Evolutionary conservation across 352 stramenopile genomes (phyloP).

Genomic region (Pythium rhizo-oryzae): DNA sequence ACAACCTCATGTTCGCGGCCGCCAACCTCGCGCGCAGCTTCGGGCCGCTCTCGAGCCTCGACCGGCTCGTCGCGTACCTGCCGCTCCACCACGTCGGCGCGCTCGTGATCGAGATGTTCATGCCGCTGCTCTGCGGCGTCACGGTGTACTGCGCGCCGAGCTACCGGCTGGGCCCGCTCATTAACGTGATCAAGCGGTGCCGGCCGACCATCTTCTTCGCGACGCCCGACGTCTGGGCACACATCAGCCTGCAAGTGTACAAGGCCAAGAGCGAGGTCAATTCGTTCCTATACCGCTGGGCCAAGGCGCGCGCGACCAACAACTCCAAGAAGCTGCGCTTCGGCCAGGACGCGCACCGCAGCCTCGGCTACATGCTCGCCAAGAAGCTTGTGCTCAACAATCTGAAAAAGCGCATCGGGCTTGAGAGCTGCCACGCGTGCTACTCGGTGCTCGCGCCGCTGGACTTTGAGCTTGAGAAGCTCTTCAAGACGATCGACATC

Average conservation of each 20-base stretch:
- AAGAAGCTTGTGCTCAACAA: slow-evolving; percentile 79
- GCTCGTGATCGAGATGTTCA: slow-evolving; percentile 76
- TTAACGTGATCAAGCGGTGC: slow-evolving; percentile 55
- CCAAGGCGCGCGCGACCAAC: slow-evolving; percentile 74
- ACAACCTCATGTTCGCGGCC: slow-evolving; percentile 85
- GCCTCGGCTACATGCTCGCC: slow-evolving; percentile 77
- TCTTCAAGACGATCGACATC: slow-evolving; percentile 85
- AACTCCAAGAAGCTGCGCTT: slow-evolving; percentile 83
- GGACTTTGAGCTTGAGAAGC: slow-evolving; percentile 77
- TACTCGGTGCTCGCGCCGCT: slow-evolving; percentile 78
- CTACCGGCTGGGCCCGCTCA: slow-evolving; percentile 39
- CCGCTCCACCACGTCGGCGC: slow-evolving; percentile 66
- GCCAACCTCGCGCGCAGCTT: slow-evolving; percentile 61
- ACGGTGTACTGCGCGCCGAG: slow-evolving; percentile 64
- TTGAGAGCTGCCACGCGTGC: slow-evolving; percentile 74
- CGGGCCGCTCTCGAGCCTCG: slow-evolving; percentile 44
- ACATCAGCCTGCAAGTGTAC: slow-evolving; percentile 73
- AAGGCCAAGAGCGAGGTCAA: slow-evolving; percentile 76
- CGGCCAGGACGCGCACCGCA: slow-evolving; percentile 47
- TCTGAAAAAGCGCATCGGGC: slow-evolving; percentile 79
- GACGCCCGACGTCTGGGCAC: slow-evolving; percentile 67
- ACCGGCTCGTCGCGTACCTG: slow-evolving; percentile 72
- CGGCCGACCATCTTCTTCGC: slow-evolving; percentile 83
- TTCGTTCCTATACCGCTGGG: slow-evolving; percentile 72
- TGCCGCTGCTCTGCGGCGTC: slow-evolving; percentile 64